Evolutionary conservation across 306 rosid genomes (phyloP), one percentile per base, ranked within the genome.

Genomic region (Vigna radiata): DNA sequence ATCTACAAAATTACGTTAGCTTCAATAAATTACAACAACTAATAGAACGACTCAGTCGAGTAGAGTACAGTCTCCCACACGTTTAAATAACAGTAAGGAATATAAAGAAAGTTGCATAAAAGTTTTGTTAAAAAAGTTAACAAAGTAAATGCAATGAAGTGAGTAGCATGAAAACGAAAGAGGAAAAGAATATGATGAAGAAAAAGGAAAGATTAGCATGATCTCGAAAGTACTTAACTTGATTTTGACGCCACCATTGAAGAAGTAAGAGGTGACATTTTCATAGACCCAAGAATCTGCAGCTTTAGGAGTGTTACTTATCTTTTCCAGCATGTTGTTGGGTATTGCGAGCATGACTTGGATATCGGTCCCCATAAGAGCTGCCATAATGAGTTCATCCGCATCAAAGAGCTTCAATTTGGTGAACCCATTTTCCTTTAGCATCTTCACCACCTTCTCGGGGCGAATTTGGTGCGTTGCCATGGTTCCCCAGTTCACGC

Each of bases 401-500:
- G 95, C 95, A 53, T 93, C 97, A 21, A 93, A 93, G 21, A 93
- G 78, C 83, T 93, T 93, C 79, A 93, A 59, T 61, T 83, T 88
- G 1, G 10, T 17, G 62, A 93, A 79, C 84, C 97, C 97, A 74
- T 93, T 91, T 16, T 87, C 83, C 17, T 37, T 70, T 17, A 93
- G 86, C 97, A 93, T 88, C 81, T 81, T 82, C 10, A 91, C 97
- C 46, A 91, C 91, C 70, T 82, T 91, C 77, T 83, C 79, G 0
- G 91, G 85, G 1, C 93, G 86, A 61, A 91, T 90, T 39, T 88
- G 87, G 75, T 84, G 88, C 6, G 82, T 87, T 0, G 95, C 86
- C 89, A 87, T 85, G 16, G 97, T 93, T 68, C 98, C 98, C 98
- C 98, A 93, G 82, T 93, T 93, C 67, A 89, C 93, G 16, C 97